Evolutionary conservation across 148 eudicot species (phyloP).

Genomic region (Pharnaceum exiguum): DNA sequence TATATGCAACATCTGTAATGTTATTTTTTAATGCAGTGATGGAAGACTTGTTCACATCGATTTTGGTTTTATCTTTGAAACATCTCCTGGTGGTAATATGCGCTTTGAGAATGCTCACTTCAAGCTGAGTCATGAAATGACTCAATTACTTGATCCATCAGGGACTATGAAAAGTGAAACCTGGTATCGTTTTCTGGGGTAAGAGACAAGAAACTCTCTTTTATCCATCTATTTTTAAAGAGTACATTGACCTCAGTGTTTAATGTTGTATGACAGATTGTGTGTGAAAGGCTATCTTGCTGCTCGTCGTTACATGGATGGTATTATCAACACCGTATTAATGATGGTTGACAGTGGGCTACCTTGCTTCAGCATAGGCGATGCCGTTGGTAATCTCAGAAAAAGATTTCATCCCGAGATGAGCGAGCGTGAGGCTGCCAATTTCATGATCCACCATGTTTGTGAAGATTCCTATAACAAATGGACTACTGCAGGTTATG

Average conservation of each 20-base stretch:
- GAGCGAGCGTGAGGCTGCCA: constrained; percentile 93
- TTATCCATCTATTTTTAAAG: background rate
- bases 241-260: background rate
- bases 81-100: constrained; percentile 96
- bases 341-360: constrained; percentile 95
- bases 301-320: constrained; percentile 96
- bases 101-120: constrained; percentile 97
- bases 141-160: constrained; percentile 95
- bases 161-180: constrained; percentile 96
- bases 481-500: constrained; percentile 98
- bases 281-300: constrained; percentile 96
- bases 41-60: constrained; percentile 99
- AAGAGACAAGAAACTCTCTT: background rate
- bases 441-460: constrained; percentile 83
- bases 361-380: constrained; percentile 97
- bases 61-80: constrained; percentile 96
- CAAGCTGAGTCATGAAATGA: constrained; percentile 99
- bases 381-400: constrained; percentile 83
- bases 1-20: constrained; percentile 3
- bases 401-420: constrained; percentile 98
- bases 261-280: constrained; percentile 41
- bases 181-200: constrained; percentile 91
- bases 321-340: constrained; percentile 80
- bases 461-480: constrained; percentile 97
- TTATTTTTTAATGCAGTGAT: constrained; percentile 35